Percentiles rank a stretch among this genome's conserved stretches.
phyloP scores from a whole-genome alignment of 352 stramenopile species.

The Globisporangium emineosum region DNA sequence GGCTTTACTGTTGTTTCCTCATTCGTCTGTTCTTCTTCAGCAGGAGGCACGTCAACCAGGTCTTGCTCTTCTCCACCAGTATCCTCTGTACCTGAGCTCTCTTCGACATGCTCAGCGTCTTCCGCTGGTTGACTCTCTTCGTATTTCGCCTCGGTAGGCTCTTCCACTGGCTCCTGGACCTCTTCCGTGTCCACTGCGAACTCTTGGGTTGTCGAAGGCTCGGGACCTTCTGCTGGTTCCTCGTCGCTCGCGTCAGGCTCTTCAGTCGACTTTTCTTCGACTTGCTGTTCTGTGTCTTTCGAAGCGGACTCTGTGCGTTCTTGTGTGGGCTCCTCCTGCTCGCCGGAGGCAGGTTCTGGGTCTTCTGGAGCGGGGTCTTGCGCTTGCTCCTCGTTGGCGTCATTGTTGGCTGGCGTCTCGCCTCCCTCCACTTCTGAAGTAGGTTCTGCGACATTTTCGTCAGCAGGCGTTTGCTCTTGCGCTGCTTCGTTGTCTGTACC shows the following conservation, averaged over 20 bases:
- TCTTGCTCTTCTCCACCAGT: neutral
- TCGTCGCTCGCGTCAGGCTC: neutral
- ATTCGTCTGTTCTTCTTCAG: neutral
- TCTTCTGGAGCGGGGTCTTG: neutral
- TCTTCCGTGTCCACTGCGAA: neutral
- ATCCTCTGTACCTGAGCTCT: neutral
- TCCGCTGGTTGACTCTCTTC: neutral
- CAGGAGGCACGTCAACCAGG: neutral
- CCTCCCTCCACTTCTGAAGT: neutral
- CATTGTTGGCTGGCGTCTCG: neutral
- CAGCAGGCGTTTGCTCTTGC: neutral
- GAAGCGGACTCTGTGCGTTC: neutral
- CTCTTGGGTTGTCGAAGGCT: neutral
- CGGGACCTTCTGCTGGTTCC: neutral
- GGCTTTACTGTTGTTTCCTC: neutral
- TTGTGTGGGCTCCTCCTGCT: neutral
- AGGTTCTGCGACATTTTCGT: neutral
- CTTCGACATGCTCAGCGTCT: neutral
- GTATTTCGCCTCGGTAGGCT: neutral
- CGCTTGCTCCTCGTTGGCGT: neutral
- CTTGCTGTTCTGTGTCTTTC: neutral
- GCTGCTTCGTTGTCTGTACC: neutral
- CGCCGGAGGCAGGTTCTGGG: neutral
- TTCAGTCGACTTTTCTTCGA: neutral
- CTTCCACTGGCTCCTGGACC: neutral